phyloP scores from a whole-genome alignment of 805 yeast species.

The Candida sphagnicola region DNA sequence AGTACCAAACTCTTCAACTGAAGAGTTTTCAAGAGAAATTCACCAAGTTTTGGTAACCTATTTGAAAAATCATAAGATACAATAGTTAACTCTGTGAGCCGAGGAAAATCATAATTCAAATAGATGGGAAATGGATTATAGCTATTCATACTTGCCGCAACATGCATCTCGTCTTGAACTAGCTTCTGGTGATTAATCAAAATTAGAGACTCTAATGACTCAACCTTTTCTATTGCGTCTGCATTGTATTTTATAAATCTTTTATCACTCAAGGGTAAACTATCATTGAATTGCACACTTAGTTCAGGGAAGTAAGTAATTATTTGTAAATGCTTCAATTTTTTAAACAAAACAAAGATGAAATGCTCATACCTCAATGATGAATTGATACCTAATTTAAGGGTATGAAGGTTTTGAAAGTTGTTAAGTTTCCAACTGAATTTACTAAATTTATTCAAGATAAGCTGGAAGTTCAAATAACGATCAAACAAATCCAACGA shows the following conservation, averaged over 20 bases:
- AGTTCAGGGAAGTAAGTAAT: slow-evolving; percentile 15
- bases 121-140: slow-evolving; percentile 24
- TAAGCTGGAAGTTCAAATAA: slow-evolving; percentile 20
- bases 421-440: slow-evolving; percentile 22
- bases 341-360: slow-evolving; percentile 20
- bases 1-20: slow-evolving; percentile 20
- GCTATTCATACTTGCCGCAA: slow-evolving; percentile 12
- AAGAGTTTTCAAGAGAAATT: slow-evolving; percentile 16
- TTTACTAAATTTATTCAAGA: slow-evolving; percentile 22
- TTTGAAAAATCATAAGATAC: slow-evolving; percentile 30
- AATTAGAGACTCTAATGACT: slow-evolving; percentile 15
- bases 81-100: slow-evolving; percentile 21
- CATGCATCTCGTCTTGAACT: slow-evolving; percentile 8
- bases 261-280: slow-evolving; percentile 13
- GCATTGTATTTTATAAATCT: slow-evolving; percentile 6
- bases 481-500: slow-evolving; percentile 27
- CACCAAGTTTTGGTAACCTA: slow-evolving; percentile 22
- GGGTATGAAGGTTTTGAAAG: slow-evolving; percentile 14
- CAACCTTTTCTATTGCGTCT: not conserved
- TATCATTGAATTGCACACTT: slow-evolving; percentile 14
- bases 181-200: slow-evolving; percentile 26
- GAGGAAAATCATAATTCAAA: slow-evolving; percentile 16
- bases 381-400: slow-evolving; percentile 27
- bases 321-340: slow-evolving; percentile 20
- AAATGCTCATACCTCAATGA: slow-evolving; percentile 14